Percentiles rank a stretch among this genome's conserved stretches.
Conservation (phyloP, 2,329 filamentous ascomycete genomes). For the Calonectria fujianensis region DNA sequence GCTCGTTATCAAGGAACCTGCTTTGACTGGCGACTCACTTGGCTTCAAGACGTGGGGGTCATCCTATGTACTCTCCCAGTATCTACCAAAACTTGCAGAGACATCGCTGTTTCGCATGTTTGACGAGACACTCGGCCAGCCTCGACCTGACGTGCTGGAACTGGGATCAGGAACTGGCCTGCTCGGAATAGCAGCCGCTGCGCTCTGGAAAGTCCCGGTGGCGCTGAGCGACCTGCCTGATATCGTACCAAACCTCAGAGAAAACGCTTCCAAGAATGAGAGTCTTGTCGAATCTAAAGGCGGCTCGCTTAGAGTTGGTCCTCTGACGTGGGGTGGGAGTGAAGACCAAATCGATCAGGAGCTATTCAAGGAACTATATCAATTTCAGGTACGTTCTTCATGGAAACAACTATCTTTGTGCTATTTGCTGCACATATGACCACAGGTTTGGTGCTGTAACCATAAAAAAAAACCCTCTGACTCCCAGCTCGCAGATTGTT, state of each 20-base stretch:
- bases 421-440: conserved; percentile 33
- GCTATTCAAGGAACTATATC: conserved; percentile 66
- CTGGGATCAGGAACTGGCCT: conserved; percentile 93
- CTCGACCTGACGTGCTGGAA: conserved; percentile 75
- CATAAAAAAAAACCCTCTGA: conserved; percentile 38
- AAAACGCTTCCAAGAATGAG: conserved; percentile 82
- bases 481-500: conserved; percentile 73
- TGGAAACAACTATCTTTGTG: background rate
- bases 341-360: conserved; percentile 66
- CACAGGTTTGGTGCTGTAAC: conserved; percentile 23
- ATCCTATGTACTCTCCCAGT: conserved; percentile 87
- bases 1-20: conserved; percentile 87
- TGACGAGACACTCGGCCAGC: conserved; percentile 57
- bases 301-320: conserved; percentile 76
- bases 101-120: conserved; percentile 69
- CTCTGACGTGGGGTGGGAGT: conserved; percentile 83
- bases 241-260: conserved; percentile 88
- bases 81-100: conserved; percentile 72
- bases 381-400: conserved; percentile 69
- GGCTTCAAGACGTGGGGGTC: conserved; percentile 98
- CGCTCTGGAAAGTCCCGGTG: conserved; percentile 79
- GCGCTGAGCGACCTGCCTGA: conserved; percentile 87
- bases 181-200: conserved; percentile 90
- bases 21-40: conserved; percentile 89
- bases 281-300: conserved; percentile 71